Evolutionary conservation across 108 stramenopile species (phyloP), one percentile per base, ranked within the genome.

Genomic region (Chaetoceros tenuissimus): DNA sequence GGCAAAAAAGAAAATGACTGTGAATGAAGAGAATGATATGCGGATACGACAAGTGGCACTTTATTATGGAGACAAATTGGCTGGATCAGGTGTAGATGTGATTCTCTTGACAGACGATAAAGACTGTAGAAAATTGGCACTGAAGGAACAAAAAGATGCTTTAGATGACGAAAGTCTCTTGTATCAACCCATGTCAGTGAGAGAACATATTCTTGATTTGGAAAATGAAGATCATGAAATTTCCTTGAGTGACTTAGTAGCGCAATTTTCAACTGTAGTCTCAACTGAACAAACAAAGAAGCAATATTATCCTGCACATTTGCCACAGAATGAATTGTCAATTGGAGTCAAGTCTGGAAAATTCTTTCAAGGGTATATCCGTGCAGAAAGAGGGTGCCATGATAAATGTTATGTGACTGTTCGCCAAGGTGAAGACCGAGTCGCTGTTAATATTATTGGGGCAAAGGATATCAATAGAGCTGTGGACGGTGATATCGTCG

Each of bases 401-500:
- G 28, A 54, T 8, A 54, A 59, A 26, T 81, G 63, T 10, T 72
- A 69, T 60, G 85, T 93, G 3, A 93, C 83, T 10, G 73, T 93
- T 40, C 74, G 85, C 7, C 61, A 75, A 26, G 85, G 84, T 26
- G 81, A 83, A 3, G 87, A 89, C 46, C 52, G 84, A n/a, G 77
- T 89, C 22, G 84, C 82, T 19, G 80, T 91, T 19, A 75, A 77
- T 2, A 72, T 96, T 28, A 21, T 58, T 24, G 82, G 85, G 1
- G 40, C 30, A 16, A 22, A 31, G 34, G 66, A 89, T 72, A 72
- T 94, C 23, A 99, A 99, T 72, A 76, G 98, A 44, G 96, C 96
- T 0, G 73, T 98, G 22, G 96, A 98, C 57, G 98, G 97, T 1
- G 98, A 99, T 63, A 59, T 94, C 16, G 98, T 99, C 20, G 95